Evolutionary conservation across 2,329 filamentous ascomycete genomes (phyloP).

Genomic region (Pseudogymnoascus sp.): DNA sequence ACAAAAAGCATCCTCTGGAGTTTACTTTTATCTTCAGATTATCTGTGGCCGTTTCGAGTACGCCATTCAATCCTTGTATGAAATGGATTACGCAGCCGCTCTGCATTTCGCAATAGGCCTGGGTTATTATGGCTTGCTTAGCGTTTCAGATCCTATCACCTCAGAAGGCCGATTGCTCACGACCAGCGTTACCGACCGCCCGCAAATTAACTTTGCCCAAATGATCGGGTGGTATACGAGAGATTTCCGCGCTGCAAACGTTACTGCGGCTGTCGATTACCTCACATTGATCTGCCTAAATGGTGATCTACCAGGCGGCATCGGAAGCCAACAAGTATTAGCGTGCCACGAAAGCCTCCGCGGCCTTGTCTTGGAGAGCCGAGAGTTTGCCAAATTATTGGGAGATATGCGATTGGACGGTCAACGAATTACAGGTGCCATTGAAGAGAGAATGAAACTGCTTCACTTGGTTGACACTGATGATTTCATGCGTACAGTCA

Average conservation of each 20-base stretch:
- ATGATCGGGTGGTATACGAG: conserved; percentile 93
- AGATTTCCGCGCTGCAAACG: conserved; percentile 87
- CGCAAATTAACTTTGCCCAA: conserved; percentile 89
- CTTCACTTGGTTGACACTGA: conserved; percentile 74
- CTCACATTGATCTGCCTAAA: conserved; percentile 88
- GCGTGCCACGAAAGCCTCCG: conserved; percentile 89
- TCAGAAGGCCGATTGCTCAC: conserved; percentile 64
- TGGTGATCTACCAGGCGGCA: conserved; percentile 66
- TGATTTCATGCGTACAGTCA: conserved; percentile 87
- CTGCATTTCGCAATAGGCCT: conserved; percentile 91
- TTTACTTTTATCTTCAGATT: conserved; percentile 89
- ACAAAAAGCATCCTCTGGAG: conserved; percentile 67
- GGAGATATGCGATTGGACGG: conserved; percentile 87
- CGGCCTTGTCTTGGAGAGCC: conserved; percentile 91
- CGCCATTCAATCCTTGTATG: conserved; percentile 83
- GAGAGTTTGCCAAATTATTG: conserved; percentile 88
- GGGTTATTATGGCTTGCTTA: conserved; percentile 80
- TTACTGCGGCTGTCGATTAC: conserved; percentile 88
- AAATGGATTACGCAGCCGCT: conserved; percentile 84
- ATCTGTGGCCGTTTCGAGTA: conserved; percentile 91
- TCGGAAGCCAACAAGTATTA: conserved; percentile 67
- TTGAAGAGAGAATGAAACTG: conserved; percentile 75
- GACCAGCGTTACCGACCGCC: conserved; percentile 58
- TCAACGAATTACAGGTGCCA: conserved; percentile 73
- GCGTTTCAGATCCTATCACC: conserved; percentile 73